Evolutionary conservation across 305 asterid species (phyloP), one percentile per base, ranked within the genome.

Genomic region (Ruellia speciosa): DNA sequence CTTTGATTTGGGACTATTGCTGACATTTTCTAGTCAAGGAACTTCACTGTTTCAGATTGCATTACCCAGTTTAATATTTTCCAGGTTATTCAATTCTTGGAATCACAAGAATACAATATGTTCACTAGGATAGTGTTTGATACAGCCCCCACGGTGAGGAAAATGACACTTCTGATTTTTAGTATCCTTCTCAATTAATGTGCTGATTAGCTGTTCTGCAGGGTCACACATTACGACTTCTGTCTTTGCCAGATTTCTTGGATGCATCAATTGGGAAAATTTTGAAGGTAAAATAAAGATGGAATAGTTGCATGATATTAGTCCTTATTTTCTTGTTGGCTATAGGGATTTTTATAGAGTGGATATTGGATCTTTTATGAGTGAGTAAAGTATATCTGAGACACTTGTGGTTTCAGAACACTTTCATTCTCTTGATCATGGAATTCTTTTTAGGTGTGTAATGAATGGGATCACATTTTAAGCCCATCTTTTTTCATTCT

Each of bases 181-280:
- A 14, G 33, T 56, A 16, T 34, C 33, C 72, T 28, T 55, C 9
- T 49, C 43, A 60, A 60, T 35, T 24, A 28, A 55, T 52, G 17
- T 46, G 40, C 68, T 79, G 60, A 78, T 35, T 57, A 18, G 52
- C 59, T 55, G 56, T 63, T 66, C 56, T 73, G 67, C 81, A 92
- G 98, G 96, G 95, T 35, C 95, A 88, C 51, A 88, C 96, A 57
- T 79, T 92, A 45, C 83, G 96, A 16, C 92, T 88, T 63, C 56
- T 88, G 66, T 92, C 98, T n/a, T 79, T 92, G 78, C 98, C 95
- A 11, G 95, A 92, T 62, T 86, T 92, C 83, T 69, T 92, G 81
- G 98, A 88, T 75, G 83, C 93, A 56, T 88, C 94, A 14, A 80
- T 92, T 52, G 98, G 98, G 74, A 81, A 81, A 66, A 78, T 81